Base-by-base conservation (phyloP, 805 yeast genomes). In the Scheffersomyces spartinae region DNA sequence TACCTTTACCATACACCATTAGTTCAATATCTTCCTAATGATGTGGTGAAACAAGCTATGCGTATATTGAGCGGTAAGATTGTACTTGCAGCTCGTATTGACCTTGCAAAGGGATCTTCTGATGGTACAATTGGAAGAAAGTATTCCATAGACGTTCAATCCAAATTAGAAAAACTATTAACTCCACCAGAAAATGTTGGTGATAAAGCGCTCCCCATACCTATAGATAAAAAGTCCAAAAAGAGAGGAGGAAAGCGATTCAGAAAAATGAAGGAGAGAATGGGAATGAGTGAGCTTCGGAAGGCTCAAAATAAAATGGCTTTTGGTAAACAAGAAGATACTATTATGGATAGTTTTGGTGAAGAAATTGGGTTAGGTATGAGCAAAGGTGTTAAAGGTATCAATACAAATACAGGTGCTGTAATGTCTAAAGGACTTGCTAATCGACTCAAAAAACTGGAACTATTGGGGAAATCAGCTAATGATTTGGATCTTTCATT, bases 331-430 rank as follows among this genome's bases (percentile, higher is more conserved):
- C 61, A 64, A 34, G 95, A 83, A 43, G 71, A 64, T 12, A 64
- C 75, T 1, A 55, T 63, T 3, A 55, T 58, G 33, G 85, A 79
- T 33, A 61, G 72, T 0, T 77, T 59, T 43, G 94, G 93, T 7
- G 85, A 82, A 27, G 94, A 83, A 40, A 57, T 79, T 17, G 95
- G 95, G 0, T 42, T 84, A 25, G 94, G 95, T 3, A 72, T 82
- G 83, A 61, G 73, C 20, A 55, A 61, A 7, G 48, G 45, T 17
- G 36, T 37, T 10, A 35, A n/a, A n/a, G n/a, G n/a, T n/a, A n/a
- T n/a, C n/a, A n/a, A n/a, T n/a, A n/a, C n/a, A n/a, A n/a, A n/a
- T n/a, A n/a, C n/a, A n/a, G n/a, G n/a, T n/a, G n/a, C n/a, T n/a
- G n/a, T n/a, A n/a, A n/a, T n/a, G n/a, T n/a, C n/a, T n/a, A n/a